These are phyloP conservation scores for Calophaca sinica DNA, from an alignment of 306 rosid genomes.

Conservation along the genomic window DNA sequence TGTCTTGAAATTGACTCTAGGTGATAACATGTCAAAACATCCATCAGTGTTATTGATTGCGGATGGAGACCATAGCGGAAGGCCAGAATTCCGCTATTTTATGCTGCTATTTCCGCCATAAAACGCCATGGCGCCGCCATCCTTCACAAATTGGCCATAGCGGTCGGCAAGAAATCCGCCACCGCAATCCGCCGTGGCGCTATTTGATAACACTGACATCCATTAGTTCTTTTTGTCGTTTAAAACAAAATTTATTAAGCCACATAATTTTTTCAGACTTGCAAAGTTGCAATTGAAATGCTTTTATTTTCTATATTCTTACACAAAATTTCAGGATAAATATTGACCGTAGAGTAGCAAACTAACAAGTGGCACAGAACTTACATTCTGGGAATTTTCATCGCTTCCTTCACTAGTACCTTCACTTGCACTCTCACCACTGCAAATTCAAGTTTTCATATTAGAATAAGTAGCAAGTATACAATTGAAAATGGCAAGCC, in stretches of 20 bases:
- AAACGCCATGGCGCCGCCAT: no score
- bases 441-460: conserved; percentile 60
- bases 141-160: no score
- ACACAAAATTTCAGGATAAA: background rate
- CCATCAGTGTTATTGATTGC: no score
- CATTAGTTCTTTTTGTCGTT: background rate
- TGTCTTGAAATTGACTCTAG: background rate
- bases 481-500: conserved; percentile 39
- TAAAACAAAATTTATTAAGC: background rate
- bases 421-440: conserved; percentile 96
- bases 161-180: no score
- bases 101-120: no score
- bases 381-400: conserved; percentile 89
- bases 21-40: conserved; percentile 2
- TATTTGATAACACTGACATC: no score
- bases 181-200: no score
- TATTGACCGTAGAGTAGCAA: conserved; percentile 26
- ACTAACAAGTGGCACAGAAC: conserved; percentile 46
- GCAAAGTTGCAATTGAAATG: background rate
- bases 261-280: background rate
- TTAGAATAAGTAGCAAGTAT: conserved; percentile 50
- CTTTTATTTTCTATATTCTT: conserved; percentile 7
- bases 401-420: conserved; percentile 97
- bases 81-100: no score
- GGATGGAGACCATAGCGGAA: no score